These are phyloP conservation scores for Xylaria sp. DNA, from an alignment of 2,329 filamentous ascomycete species.

Conservation along the genomic window DNA sequence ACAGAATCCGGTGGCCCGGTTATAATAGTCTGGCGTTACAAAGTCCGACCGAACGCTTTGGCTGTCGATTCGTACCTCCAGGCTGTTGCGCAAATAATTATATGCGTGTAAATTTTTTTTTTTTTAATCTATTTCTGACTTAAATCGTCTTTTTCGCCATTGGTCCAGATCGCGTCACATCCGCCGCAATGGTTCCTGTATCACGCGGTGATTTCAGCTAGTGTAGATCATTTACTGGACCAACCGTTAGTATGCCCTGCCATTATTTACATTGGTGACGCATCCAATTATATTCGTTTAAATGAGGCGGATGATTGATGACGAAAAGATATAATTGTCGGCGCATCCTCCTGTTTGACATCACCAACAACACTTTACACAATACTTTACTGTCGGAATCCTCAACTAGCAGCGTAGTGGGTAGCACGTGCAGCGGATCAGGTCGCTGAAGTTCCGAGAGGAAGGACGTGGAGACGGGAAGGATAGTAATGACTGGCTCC, in stretches of 20 bases:
- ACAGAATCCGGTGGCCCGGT: constrained; percentile 5
- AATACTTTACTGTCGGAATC: constrained; percentile 5
- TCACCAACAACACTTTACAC: constrained; percentile 5
- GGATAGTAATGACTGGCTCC: constrained; percentile 31
- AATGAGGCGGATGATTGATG: background rate
- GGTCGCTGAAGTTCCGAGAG: constrained; percentile 28
- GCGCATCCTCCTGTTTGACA: background rate
- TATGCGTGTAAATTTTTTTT: background rate
- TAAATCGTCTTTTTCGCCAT: no score
- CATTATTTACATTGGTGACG: background rate
- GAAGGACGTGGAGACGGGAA: constrained; percentile 32
- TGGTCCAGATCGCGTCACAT: constrained; percentile 10
- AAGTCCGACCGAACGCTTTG: constrained; percentile 5
- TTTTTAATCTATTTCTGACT: background rate
- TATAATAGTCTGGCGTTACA: constrained; percentile 1
- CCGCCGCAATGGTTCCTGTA: constrained; percentile 1
- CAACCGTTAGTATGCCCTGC: constrained; percentile 12
- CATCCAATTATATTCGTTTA: background rate
- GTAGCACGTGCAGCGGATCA: constrained; percentile 30
- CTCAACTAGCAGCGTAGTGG: constrained; percentile 10
- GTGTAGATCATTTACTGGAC: background rate
- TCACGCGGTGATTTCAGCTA: background rate
- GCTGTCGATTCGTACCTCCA: constrained; percentile 8
- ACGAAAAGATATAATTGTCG: background rate
- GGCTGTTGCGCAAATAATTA: background rate